Evolutionary conservation across 179 eudicot genomes (phyloP).

Genomic region (Sideroxylon spinosum): DNA sequence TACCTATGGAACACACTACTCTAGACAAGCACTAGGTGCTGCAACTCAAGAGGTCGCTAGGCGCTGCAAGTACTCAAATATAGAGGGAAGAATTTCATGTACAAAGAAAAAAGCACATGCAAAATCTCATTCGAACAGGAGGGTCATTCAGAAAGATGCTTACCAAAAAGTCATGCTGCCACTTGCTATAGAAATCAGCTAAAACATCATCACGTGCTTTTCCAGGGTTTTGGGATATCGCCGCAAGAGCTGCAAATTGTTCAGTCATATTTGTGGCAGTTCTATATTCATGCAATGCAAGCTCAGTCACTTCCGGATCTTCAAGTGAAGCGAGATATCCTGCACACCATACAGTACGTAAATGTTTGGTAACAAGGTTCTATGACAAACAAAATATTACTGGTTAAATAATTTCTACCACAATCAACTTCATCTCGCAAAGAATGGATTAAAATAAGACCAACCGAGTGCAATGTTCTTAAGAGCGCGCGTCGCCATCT

Average conservation of each 20-base stretch:
- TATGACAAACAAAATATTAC: not conserved
- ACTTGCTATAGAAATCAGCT: slow-evolving; percentile 81
- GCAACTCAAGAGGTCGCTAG: not conserved
- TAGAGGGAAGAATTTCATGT: not conserved
- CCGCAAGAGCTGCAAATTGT: slow-evolving; percentile 80
- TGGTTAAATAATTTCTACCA: not conserved
- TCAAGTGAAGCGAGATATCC: slow-evolving; percentile 78
- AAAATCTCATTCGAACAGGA: slow-evolving; percentile 2
- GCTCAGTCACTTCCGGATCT: slow-evolving; percentile 57
- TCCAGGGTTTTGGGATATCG: slow-evolving; percentile 86
- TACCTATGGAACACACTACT: not conserved
- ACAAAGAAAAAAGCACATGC: not conserved
- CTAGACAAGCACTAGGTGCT: not conserved
- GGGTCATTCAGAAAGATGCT: not conserved
- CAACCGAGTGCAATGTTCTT: slow-evolving; percentile 75
- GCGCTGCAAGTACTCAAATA: not conserved
- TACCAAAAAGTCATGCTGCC: slow-evolving; percentile 92
- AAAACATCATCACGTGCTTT: slow-evolving; percentile 61
- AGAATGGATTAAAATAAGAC: slow-evolving; percentile 19
- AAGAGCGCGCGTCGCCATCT: slow-evolving; percentile 83
- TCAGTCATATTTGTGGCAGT: slow-evolving; percentile 93
- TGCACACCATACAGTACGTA: slow-evolving; percentile 29
- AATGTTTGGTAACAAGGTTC: not conserved
- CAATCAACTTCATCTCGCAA: not conserved
- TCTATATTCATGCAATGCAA: slow-evolving; percentile 78